Conservation (phyloP, 768 basidiomycete species). For the Hericium rajendrae region DNA sequence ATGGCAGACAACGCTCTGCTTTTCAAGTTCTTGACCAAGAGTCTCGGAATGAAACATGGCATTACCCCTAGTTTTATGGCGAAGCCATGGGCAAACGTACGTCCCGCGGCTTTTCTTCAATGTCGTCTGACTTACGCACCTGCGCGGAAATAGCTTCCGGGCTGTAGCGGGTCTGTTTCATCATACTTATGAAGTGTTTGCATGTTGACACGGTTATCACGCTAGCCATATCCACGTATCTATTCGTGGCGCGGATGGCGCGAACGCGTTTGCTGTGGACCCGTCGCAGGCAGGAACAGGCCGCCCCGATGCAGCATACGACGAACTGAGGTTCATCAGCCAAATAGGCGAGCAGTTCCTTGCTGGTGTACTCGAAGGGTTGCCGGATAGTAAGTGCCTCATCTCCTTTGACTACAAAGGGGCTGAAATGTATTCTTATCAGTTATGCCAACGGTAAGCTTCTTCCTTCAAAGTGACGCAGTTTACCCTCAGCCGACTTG, state of each 20-base stretch:
- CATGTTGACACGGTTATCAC: neutral
- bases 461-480: neutral
- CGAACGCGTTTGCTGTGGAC: constrained; percentile 71
- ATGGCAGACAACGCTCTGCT: constrained; percentile 91
- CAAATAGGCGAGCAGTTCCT: constrained; percentile 84
- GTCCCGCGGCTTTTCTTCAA: neutral
- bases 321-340: constrained; percentile 81
- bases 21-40: constrained; percentile 90
- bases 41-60: constrained; percentile 80
- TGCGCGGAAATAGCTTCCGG: constrained; percentile 57
- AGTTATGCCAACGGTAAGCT: constrained; percentile 13
- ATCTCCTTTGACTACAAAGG: neutral
- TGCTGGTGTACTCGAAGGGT: constrained; percentile 84
- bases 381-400: constrained; percentile 65
- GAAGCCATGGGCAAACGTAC: constrained; percentile 87
- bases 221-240: constrained; percentile 87
- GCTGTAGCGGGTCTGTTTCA: constrained; percentile 74
- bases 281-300: constrained; percentile 53
- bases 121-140: neutral
- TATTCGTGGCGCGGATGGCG: constrained; percentile 54
- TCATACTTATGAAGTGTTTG: neutral
- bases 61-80: constrained; percentile 97
- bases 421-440: neutral
- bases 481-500: neutral
- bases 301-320: constrained; percentile 57